These are phyloP conservation scores for Melampsora abietis-canadensis DNA, from an alignment of 1,284 basidiomycete genomes.

Conservation along the genomic window DNA sequence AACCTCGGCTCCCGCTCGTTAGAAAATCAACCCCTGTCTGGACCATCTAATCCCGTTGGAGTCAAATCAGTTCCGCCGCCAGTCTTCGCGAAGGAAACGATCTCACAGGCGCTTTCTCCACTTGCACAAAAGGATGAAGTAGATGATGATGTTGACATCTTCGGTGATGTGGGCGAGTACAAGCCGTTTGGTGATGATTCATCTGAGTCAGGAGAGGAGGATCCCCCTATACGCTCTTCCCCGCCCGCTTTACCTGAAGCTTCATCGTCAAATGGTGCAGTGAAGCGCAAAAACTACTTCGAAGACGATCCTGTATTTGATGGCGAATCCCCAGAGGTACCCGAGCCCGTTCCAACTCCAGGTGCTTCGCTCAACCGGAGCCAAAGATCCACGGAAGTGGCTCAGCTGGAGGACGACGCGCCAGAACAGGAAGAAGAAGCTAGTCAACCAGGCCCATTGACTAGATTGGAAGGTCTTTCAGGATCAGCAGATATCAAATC, in stretches of 20 bases:
- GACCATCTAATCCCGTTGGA: not conserved
- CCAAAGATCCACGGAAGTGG: not conserved
- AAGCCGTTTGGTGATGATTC: conserved; percentile 37
- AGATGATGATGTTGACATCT: conserved; percentile 41
- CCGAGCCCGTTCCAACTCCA: not conserved
- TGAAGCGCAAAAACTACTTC: conserved; percentile 40
- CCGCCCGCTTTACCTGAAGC: not conserved
- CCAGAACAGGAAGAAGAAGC: not conserved
- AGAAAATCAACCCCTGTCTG: not conserved
- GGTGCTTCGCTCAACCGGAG: not conserved
- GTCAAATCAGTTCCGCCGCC: not conserved
- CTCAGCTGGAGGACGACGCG: conserved; percentile 16
- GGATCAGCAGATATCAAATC: conserved; percentile 39
- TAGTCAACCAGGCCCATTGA: not conserved
- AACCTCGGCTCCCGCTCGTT: too few relatives aligned
- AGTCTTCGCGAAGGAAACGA: not conserved
- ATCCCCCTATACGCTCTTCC: not conserved
- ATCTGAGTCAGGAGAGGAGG: conserved; percentile 24
- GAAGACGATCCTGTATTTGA: conserved; percentile 29
- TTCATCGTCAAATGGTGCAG: not conserved
- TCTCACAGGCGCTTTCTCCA: not conserved
- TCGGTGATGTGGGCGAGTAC: conserved; percentile 41
- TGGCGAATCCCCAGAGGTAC: not conserved
- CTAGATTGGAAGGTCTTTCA: conserved; percentile 39
- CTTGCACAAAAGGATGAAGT: not conserved